Conservation (phyloP, 2,329 filamentous ascomycete species). For the Fusarium brevicatenulatum region DNA sequence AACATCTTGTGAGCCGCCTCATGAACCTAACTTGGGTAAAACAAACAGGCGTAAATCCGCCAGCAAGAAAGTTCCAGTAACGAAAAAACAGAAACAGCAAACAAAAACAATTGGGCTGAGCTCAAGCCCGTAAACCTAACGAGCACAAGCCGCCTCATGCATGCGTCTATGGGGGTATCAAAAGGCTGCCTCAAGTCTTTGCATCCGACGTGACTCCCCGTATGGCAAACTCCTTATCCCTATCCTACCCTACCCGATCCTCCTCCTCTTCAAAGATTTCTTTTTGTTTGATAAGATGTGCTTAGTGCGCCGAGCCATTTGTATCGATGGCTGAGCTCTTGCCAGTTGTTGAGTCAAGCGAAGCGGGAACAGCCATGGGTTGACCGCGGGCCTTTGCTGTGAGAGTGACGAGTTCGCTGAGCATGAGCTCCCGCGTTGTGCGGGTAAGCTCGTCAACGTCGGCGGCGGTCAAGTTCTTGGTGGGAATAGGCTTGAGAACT, state of each 20-base stretch:
- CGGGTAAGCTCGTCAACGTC: slow-evolving; percentile 81
- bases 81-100: slow-evolving; percentile 26
- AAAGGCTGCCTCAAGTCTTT: slow-evolving; percentile 44
- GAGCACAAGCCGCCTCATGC: slow-evolving; percentile 46
- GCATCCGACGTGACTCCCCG: slow-evolving; percentile 41
- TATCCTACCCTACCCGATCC: slow-evolving; percentile 5
- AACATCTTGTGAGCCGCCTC: not conserved
- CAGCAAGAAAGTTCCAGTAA: slow-evolving; percentile 6
- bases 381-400: slow-evolving; percentile 62
- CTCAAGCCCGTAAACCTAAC: slow-evolving; percentile 24
- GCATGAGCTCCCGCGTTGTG: slow-evolving; percentile 78
- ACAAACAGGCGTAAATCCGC: slow-evolving; percentile 1
- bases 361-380: slow-evolving; percentile 47
- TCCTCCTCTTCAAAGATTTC: not conserved
- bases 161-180: slow-evolving; percentile 50
- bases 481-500: slow-evolving; percentile 86
- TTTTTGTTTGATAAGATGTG: not conserved
- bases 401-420: slow-evolving; percentile 68
- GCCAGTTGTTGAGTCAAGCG: slow-evolving; percentile 40
- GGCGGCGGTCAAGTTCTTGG: slow-evolving; percentile 74
- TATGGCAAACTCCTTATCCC: slow-evolving; percentile 26
- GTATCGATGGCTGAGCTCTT: slow-evolving; percentile 47
- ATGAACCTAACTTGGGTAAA: not conserved
- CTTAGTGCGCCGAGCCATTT: slow-evolving; percentile 57
- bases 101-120: slow-evolving; percentile 30